A percentile compares a stretch with the other conserved stretches of the same genome.
Conservation (phyloP, 2,329 filamentous ascomycete genomes). For the Teratosphaeria destructans region DNA sequence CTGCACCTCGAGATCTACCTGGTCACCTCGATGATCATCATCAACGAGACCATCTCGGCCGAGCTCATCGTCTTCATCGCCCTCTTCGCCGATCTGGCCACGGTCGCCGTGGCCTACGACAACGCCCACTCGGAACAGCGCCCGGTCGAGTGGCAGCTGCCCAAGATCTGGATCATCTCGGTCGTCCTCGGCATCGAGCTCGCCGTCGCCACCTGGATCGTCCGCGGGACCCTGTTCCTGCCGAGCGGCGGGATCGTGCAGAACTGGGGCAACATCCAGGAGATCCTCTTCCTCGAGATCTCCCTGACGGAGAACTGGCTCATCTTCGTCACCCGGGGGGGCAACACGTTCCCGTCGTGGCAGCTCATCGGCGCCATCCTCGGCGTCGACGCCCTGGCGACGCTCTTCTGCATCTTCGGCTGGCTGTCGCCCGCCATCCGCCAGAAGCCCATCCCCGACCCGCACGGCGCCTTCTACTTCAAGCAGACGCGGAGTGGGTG, state of each 20-base stretch:
- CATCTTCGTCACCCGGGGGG: constrained; percentile 48
- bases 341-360: constrained; percentile 63
- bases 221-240: constrained; percentile 61
- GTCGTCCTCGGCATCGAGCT: constrained; percentile 58
- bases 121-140: constrained; percentile 66
- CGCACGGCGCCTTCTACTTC: constrained; percentile 27
- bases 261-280: constrained; percentile 64
- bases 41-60: constrained; percentile 63
- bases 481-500: constrained; percentile 33
- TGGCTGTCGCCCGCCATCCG: constrained; percentile 52
- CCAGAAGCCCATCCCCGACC: constrained; percentile 30
- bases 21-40: constrained; percentile 67
- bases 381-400: constrained; percentile 60
- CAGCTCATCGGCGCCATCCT: constrained; percentile 63
- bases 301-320: constrained; percentile 46
- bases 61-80: constrained; percentile 72
- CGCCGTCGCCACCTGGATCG: constrained; percentile 60
- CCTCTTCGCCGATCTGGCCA: constrained; percentile 68
- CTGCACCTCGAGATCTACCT: constrained; percentile 68
- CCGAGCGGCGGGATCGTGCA: constrained; percentile 61
- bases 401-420: constrained; percentile 65
- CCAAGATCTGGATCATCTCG: constrained; percentile 72
- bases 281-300: constrained; percentile 49
- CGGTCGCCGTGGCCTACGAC: constrained; percentile 68
- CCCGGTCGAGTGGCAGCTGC: constrained; percentile 70